Evolutionary conservation across 2,329 filamentous ascomycete species (phyloP), one percentile per base, ranked within the genome.

Genomic region (Clonostachys rosea): DNA sequence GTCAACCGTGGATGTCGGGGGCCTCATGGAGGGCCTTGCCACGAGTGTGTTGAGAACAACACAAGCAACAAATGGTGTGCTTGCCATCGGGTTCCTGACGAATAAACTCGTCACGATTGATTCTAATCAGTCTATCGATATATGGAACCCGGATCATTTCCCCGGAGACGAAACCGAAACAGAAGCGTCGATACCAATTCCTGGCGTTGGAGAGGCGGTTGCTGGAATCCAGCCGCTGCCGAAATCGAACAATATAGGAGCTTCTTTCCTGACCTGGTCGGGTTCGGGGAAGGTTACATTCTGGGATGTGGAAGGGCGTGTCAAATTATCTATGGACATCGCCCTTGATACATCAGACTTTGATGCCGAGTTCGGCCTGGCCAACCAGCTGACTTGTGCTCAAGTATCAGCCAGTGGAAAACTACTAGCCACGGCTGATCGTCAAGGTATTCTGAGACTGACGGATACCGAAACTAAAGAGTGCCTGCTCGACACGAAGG

Each of bases 231-330:
- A 84, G 45, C 65, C 83, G 1, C 68, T 96, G 5, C 64, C 75
- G 4, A 70, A 71, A 18, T 75, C 81, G 0, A 87, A 88, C 49
- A 62, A 71, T 5, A 67, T 81, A 20, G 74, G 79, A 18, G 84
- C 89, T 1, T 79, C 84, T 9, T 96, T 97, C 59, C 84, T 91
- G 53, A 96, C 91, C 0, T 99, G 91, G 89, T 91, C 92, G 3
- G 81, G 79, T 18, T 84, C 84, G 45, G 94, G 94, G 6, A 83
- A 79, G 14, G 78, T 97, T 44, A 80, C 89, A 20, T 87, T 95
- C 55, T 99, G 94, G 94, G 80, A 84, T 55, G 63, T 83, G 13
- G 77, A 89, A 43, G 94, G 92, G 18, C 77, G 74, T 45, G 80
- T 85, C 51, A 83, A 80, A 54, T 75, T 76, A 14, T 81, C 81